Conservation (phyloP, 441 rosid species). For the Populus tomentosa region DNA sequence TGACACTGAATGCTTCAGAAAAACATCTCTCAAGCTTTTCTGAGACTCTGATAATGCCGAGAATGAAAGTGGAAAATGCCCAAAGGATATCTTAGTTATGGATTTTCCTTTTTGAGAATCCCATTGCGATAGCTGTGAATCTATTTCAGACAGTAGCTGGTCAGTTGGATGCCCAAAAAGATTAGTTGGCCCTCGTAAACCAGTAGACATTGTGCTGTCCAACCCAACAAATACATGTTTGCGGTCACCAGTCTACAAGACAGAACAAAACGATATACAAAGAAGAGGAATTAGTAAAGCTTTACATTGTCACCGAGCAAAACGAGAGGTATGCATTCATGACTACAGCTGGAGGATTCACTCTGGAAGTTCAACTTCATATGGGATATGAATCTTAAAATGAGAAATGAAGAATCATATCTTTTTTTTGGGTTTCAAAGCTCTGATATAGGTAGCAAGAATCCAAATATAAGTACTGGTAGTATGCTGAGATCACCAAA, state of each 20-base stretch:
- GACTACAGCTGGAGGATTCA: not conserved
- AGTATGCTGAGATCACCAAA: not conserved
- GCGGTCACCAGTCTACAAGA: conserved; percentile 49
- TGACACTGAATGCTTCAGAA: conserved; percentile 76
- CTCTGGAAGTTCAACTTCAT: not conserved
- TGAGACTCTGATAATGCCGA: conserved; percentile 54
- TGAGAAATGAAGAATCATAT: not conserved
- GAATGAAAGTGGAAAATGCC: conserved; percentile 92
- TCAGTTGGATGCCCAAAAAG: conserved; percentile 93
- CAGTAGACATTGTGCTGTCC: conserved; percentile 73
- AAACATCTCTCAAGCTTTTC: conserved; percentile 64
- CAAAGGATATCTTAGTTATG: conserved; percentile 74
- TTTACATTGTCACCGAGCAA: not conserved
- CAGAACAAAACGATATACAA: conserved; percentile 9
- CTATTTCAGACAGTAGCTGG: conserved; percentile 53
- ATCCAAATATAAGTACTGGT: not conserved
- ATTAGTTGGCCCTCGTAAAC: conserved; percentile 89
- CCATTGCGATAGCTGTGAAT: conserved; percentile 72
- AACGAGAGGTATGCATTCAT: not conserved
- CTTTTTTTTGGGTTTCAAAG: not conserved
- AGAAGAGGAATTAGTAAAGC: not conserved
- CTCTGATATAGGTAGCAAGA: not conserved
- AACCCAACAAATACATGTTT: conserved; percentile 79
- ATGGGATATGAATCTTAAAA: not conserved
- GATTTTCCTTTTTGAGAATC: conserved; percentile 50